Percentiles rank a stretch among this genome's conserved stretches.
Evolutionary conservation across 1,139 yeast species (phyloP).

Genomic region (Sugiyamaella grinbergsii): DNA sequence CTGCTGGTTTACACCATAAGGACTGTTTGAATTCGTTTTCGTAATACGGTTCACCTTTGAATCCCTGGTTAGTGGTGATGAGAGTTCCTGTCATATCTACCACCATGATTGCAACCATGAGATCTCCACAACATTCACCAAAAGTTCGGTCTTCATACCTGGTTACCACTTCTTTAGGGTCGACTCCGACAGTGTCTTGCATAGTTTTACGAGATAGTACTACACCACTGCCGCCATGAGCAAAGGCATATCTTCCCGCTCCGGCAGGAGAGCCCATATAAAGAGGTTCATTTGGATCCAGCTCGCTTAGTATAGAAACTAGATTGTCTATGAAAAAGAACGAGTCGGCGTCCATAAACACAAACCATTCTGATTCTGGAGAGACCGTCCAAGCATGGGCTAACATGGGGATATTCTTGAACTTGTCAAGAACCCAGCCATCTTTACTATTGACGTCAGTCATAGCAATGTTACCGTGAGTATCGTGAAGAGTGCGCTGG

Average conservation of each 20-base stretch:
- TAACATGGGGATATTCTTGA: conserved; percentile 45
- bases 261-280: conserved; percentile 37
- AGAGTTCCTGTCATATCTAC: conserved; percentile 22
- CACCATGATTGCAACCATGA: conserved; percentile 39
- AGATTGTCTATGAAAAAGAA: conserved; percentile 36
- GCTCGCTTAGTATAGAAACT: conserved; percentile 29
- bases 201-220: conserved; percentile 40
- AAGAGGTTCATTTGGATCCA: conserved; percentile 33
- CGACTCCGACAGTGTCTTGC: conserved; percentile 28
- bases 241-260: conserved; percentile 32
- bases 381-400: conserved; percentile 38
- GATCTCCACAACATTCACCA: conserved; percentile 44
- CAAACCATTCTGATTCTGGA: conserved; percentile 40
- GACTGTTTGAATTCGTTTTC: conserved; percentile 29
- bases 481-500: conserved; percentile 32
- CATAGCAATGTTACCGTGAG: conserved; percentile 26
- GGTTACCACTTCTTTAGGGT: conserved; percentile 26
- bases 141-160: conserved; percentile 35
- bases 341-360: conserved; percentile 44
- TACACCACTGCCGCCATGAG: conserved; percentile 45
- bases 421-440: conserved; percentile 42
- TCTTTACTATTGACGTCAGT: conserved; percentile 19
- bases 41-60: conserved; percentile 25
- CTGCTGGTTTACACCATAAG: conserved; percentile 39
- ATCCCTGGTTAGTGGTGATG: conserved; percentile 7